phyloP scores from a whole-genome alignment of 805 yeast species.

The Lachancea waltii region DNA sequence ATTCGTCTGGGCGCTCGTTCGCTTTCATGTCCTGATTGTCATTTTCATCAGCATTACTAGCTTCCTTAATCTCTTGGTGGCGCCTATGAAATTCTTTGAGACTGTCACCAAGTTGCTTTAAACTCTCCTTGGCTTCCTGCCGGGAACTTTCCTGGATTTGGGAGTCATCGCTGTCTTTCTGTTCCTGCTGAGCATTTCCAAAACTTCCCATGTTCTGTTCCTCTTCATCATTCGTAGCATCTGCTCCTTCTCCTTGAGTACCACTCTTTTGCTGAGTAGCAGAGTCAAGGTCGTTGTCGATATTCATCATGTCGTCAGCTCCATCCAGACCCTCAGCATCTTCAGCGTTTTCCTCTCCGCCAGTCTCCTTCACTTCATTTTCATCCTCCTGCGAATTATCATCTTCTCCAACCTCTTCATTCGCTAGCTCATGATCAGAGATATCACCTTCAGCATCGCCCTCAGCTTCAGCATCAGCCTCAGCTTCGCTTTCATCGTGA shows the following conservation, averaged over 20 bases:
- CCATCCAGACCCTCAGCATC: slow-evolving; percentile 44
- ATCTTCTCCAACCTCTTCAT: slow-evolving; percentile 11
- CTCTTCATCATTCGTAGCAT: slow-evolving; percentile 47
- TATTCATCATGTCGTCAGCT: slow-evolving; percentile 38
- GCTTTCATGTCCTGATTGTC: slow-evolving; percentile 45
- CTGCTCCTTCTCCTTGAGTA: slow-evolving; percentile 57
- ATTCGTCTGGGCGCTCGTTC: slow-evolving; percentile 73
- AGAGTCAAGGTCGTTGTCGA: slow-evolving; percentile 49
- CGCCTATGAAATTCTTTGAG: slow-evolving; percentile 88
- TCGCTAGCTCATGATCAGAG: slow-evolving; percentile 28
- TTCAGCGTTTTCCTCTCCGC: slow-evolving; percentile 38
- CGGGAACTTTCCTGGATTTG: slow-evolving; percentile 47
- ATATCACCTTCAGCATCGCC: slow-evolving; percentile 26
- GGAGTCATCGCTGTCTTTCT: slow-evolving; percentile 36
- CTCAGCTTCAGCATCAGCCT: slow-evolving; percentile 36
- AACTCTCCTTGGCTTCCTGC: slow-evolving; percentile 64
- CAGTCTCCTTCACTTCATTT: slow-evolving; percentile 28
- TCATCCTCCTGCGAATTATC: slow-evolving; percentile 20
- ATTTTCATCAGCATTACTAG: slow-evolving; percentile 44
- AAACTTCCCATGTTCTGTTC: slow-evolving; percentile 63
- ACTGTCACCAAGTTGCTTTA: slow-evolving; percentile 87
- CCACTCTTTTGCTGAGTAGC: slow-evolving; percentile 57
- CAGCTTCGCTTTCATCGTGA: slow-evolving; percentile 60
- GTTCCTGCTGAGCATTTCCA: slow-evolving; percentile 45
- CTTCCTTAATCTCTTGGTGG: slow-evolving; percentile 77